Base-by-base conservation (phyloP, 345 rosid species). In the Lagerstroemia speciosa region DNA sequence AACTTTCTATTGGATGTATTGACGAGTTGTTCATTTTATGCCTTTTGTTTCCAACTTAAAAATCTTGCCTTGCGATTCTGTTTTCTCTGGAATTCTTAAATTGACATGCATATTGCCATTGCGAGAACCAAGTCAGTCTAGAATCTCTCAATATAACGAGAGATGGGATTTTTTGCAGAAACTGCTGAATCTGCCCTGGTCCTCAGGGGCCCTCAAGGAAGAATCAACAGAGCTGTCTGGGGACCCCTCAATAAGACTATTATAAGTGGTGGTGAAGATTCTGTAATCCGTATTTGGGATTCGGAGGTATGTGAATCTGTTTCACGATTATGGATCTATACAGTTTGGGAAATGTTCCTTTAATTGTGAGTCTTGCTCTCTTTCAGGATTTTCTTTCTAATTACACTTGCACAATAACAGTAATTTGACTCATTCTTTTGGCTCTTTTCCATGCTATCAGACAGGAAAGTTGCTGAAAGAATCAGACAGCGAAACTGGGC, bases 191-290 rank as follows among this genome's bases (percentile, higher is more conserved):
- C 99, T 26, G 80, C 76, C 45, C 88, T 86, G 15, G 70, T 86
- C 67, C 69, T 94, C 69, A 78, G 80, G 73, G 97, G 86, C 22
- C 90, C 88, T 29, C 90, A 87, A 36, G 96, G 96, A 67, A 87
- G 91, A 81, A 89, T 91, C 19, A 89, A 86, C 52, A 82, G 98
- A 81, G 98, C 99, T 68, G 88, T 91, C 66, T 94, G 99, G 99
- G 99, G 99, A 22, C 95, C 96, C 0, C 70, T 94, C 64, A 89
- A 94, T 77, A 75, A 65, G 71, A 91, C 96, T 61, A 83, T 91
- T 63, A 87, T 94, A 37, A 91, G 96, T 76, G 86, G 78, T 53
- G 98, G 99, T 74, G 99, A 94, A 81, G 99, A 94, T 78, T 75
- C 96, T 19, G 43, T 84, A 1, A 30, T 91, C 73, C 95, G 99